Evolutionary conservation across 345 rosid species (phyloP).

Genomic region (Bretschneidera sinensis): DNA sequence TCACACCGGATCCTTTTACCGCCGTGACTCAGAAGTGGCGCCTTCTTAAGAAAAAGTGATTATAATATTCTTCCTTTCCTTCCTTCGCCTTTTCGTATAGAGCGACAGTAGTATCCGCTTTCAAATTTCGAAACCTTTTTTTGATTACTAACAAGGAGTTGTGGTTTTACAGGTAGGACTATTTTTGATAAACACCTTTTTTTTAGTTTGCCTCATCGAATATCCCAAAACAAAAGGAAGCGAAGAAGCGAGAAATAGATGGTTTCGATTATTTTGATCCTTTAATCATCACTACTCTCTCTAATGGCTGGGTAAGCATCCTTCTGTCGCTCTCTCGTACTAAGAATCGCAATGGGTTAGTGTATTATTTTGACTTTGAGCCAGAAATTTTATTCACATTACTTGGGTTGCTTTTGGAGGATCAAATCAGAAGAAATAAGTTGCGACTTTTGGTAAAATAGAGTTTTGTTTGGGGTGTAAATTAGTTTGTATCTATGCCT

Average conservation of each 20-base stretch:
- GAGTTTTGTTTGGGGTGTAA: background rate
- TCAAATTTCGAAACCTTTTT: too few species aligned
- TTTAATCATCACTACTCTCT: slow-evolving; percentile 16
- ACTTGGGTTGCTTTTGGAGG: background rate
- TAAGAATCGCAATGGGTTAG: slow-evolving; percentile 1
- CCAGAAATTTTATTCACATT: background rate
- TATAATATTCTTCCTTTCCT: too few species aligned
- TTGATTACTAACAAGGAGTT: too few species aligned
- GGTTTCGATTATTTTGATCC: slow-evolving; percentile 16
- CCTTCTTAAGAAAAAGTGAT: too few species aligned
- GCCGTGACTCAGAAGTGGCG: too few species aligned
- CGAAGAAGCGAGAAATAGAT: slow-evolving; percentile 6
- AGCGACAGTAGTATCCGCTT: too few species aligned
- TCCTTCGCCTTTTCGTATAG: too few species aligned
- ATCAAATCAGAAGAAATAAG: background rate
- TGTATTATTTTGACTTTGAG: background rate
- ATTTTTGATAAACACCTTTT: too few species aligned
- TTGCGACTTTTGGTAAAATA: background rate
- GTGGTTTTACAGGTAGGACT: too few species aligned
- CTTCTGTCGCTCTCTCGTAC: background rate
- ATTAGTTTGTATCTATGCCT: background rate
- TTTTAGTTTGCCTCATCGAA: too few species aligned
- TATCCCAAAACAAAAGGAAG: background rate
- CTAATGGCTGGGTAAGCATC: slow-evolving; percentile 33
- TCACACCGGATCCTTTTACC: too few species aligned